Percentiles rank a stretch among this genome's conserved stretches.
phyloP scores from a whole-genome alignment of 495 filamentous ascomycete genomes.

The Aspergillus sclerotioniger region DNA sequence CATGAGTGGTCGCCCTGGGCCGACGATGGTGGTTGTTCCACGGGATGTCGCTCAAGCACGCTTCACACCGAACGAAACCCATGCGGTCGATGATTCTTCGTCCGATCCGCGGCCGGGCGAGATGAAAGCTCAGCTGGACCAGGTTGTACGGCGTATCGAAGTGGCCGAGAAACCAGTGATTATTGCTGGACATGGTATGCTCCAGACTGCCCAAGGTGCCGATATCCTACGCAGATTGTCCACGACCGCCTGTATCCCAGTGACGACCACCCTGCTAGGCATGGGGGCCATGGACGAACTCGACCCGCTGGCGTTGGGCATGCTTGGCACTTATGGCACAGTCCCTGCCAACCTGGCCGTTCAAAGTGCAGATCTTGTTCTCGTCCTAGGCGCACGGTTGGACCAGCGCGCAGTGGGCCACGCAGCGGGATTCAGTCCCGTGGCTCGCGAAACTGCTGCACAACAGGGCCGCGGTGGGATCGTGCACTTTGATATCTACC shows the following conservation, averaged over 20 bases:
- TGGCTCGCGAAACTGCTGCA: conserved; percentile 44
- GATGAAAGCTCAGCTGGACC: background rate
- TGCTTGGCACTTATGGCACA: conserved; percentile 67
- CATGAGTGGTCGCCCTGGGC: conserved; percentile 58
- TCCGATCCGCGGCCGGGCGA: background rate
- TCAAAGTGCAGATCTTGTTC: conserved; percentile 62
- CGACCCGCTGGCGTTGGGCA: conserved; percentile 58
- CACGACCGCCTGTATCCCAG: conserved; percentile 58
- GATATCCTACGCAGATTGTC: conserved; percentile 53
- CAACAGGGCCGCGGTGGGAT: conserved; percentile 27
- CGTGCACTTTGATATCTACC: conserved; percentile 64
- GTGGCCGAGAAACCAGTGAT: conserved; percentile 59
- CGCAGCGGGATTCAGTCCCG: conserved; percentile 55
- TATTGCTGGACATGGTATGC: conserved; percentile 59
- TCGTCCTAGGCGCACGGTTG: conserved; percentile 63
- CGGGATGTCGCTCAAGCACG: conserved; percentile 48
- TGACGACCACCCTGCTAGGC: conserved; percentile 66
- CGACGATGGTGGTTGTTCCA: conserved; percentile 60
- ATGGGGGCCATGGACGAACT: conserved; percentile 61
- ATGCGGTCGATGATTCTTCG: background rate
- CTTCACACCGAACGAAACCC: background rate
- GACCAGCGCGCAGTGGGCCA: conserved; percentile 60
- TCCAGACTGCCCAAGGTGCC: conserved; percentile 52
- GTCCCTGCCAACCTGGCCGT: conserved; percentile 66
- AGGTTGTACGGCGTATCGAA: conserved; percentile 42